Evolutionary conservation across 2,329 filamentous ascomycete species (phyloP).

Genomic region (Cladophialophora yegresii): DNA sequence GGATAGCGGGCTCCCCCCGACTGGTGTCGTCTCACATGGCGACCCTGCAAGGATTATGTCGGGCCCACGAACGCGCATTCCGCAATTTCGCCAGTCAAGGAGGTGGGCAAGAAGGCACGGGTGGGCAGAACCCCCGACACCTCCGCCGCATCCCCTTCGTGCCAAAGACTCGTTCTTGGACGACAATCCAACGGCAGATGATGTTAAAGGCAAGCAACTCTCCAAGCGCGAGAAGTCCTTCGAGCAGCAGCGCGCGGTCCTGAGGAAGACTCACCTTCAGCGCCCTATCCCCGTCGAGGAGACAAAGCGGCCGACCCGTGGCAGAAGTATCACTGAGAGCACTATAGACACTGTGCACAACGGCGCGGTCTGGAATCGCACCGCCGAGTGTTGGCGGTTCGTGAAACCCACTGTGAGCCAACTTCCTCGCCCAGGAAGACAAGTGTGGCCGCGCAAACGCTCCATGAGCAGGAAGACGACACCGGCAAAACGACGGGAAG

Average conservation of each 20-base stretch:
- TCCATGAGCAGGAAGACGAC: slow-evolving; percentile 8
- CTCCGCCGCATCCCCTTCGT: not conserved
- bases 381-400: slow-evolving; percentile 22
- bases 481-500: slow-evolving; percentile 16
- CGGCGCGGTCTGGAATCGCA: slow-evolving; percentile 6
- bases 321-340: not conserved
- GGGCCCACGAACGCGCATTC: slow-evolving; percentile 12
- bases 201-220: not conserved
- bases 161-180: slow-evolving; percentile 2
- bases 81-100: slow-evolving; percentile 30
- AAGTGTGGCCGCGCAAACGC: slow-evolving; percentile 10
- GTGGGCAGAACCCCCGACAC: not conserved
- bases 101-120: slow-evolving; percentile 28
- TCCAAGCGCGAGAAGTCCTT: slow-evolving; percentile 26
- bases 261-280: not conserved
- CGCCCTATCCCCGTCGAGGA: not conserved
- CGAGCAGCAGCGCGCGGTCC: slow-evolving; percentile 28
- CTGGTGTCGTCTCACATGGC: slow-evolving; percentile 17
- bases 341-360: slow-evolving; percentile 8
- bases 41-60: slow-evolving; percentile 9
- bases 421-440: slow-evolving; percentile 3
- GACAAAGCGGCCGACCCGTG: not conserved
- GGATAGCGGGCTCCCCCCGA: slow-evolving; percentile 14
- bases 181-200: not conserved
- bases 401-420: slow-evolving; percentile 24